phyloP scores from a whole-genome alignment of 805 yeast genomes.

The Cyberlindnera xylosilytica region DNA sequence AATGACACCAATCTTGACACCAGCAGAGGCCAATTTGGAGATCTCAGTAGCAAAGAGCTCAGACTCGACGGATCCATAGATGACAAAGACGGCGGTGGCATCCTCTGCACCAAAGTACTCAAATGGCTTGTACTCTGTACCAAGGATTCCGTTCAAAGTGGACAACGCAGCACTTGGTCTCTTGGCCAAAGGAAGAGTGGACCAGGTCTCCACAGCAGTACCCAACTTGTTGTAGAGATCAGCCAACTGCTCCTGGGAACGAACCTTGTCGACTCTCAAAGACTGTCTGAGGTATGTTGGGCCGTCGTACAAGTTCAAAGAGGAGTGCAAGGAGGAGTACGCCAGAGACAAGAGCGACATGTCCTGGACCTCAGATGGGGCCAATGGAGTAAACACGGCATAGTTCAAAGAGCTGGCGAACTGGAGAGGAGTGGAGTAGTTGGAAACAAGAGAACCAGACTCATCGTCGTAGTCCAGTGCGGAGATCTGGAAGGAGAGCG shows the following conservation, averaged over 20 bases:
- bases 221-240: conserved; percentile 37
- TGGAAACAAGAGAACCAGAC: conserved; percentile 52
- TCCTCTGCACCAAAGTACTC: conserved; percentile 63
- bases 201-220: conserved; percentile 27
- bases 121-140: conserved; percentile 55
- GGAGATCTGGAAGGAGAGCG: conserved; percentile 70
- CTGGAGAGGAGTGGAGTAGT: conserved; percentile 58
- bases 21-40: conserved; percentile 19
- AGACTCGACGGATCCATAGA: conserved; percentile 72
- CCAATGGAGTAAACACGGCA: conserved; percentile 68
- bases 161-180: conserved; percentile 45
- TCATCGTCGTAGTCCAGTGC: conserved; percentile 67
- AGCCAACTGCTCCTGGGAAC: conserved; percentile 38
- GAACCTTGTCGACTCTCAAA: conserved; percentile 38
- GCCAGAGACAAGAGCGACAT: conserved; percentile 62
- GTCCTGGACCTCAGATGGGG: conserved; percentile 62
- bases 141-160: conserved; percentile 51
- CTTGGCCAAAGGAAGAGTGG: conserved; percentile 30
- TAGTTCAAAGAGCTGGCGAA: conserved; percentile 61
- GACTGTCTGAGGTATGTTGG: conserved; percentile 52
- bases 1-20: conserved; percentile 54
- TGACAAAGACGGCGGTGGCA: conserved; percentile 75
- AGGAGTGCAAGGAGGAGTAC: conserved; percentile 52
- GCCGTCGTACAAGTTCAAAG: conserved; percentile 80
- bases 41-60: conserved; percentile 49